These are phyloP conservation scores for Sungouiozyma ichnusensis DNA, from an alignment of 805 yeast species.

Conservation along the genomic window DNA sequence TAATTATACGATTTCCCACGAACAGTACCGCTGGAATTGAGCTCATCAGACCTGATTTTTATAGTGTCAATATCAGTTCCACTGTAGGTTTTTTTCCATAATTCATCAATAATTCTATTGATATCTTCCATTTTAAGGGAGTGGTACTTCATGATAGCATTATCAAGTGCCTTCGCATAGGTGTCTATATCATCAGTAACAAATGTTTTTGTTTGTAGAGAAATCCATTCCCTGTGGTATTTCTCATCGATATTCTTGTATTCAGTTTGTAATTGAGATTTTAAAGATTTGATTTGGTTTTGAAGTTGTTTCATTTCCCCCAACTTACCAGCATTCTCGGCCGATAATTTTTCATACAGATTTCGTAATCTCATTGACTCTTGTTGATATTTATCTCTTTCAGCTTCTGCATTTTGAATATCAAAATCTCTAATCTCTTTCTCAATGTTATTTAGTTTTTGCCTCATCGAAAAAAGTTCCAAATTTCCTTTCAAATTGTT, in stretches of 20 bases:
- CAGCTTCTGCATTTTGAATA: slow-evolving; percentile 45
- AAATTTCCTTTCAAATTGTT: slow-evolving; percentile 56
- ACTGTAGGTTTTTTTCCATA: slow-evolving; percentile 89
- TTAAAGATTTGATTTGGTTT: slow-evolving; percentile 50
- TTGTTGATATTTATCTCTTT: slow-evolving; percentile 50
- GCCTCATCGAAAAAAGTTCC: slow-evolving; percentile 40
- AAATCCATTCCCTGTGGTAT: slow-evolving; percentile 63
- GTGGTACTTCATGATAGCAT: slow-evolving; percentile 89
- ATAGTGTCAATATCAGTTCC: slow-evolving; percentile 95
- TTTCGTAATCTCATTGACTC: slow-evolving; percentile 42
- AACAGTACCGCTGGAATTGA: slow-evolving; percentile 17
- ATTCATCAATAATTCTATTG: slow-evolving; percentile 74
- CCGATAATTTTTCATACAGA: slow-evolving; percentile 43
- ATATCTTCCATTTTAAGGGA: slow-evolving; percentile 86
- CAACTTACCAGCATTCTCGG: slow-evolving; percentile 59
- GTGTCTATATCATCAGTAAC: slow-evolving; percentile 74
- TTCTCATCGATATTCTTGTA: slow-evolving; percentile 53
- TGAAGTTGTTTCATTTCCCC: slow-evolving; percentile 83
- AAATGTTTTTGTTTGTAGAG: slow-evolving; percentile 62
- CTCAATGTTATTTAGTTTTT: slow-evolving; percentile 31
- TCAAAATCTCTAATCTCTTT: slow-evolving; percentile 37
- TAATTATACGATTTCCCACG: slow-evolving; percentile 72
- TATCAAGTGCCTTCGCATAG: slow-evolving; percentile 77
- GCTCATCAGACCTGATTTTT: slow-evolving; percentile 70
- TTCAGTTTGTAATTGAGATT: slow-evolving; percentile 56